Base-by-base conservation (phyloP, 2,329 filamentous ascomycete genomes). In the Trichoderma atroviride region DNA sequence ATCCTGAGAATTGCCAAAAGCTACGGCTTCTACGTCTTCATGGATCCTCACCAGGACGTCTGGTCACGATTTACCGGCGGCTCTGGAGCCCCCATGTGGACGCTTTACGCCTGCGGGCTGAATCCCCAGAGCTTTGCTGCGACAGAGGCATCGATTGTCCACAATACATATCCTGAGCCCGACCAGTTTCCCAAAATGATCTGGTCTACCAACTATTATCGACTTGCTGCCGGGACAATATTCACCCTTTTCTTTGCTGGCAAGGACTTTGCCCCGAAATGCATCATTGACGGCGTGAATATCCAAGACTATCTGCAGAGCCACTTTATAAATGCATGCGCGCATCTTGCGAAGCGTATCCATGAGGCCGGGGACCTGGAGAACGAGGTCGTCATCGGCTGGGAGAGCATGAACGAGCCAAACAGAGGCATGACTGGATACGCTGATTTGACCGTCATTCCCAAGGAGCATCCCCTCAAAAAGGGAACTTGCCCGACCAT, bases 11-110 rank as follows among this genome's bases (percentile, higher is more conserved):
- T 94, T 72, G 94, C 94, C 47, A 97, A 94, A 78, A 86, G 89
- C 47, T 98, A 97, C 83, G 93, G 92, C 33, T 97, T 99, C 79
- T 97, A 96, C 76, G 86, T 99, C 61, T 98, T 97, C 78, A 97
- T 99, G 93, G 96, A 99, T 75, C 95, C 96, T 24, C 96, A 99
- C 79, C 96, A 99, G 84, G 96, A 99, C 83, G 95, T 98, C 75
- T 99, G 96, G 96, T 97, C 95, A 40, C 88, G 96, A 67, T 96
- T 96, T 77, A 94, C 92, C 6, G 96, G 96, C 56, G 96, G 96
- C 58, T 98, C 95, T 31, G 96, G 96, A 37, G 96, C 96, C 5
- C 96, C 96, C 0, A 91, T 98, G 88, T 99, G 96, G 96, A 99
- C 96, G 24, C 81, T 99, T 2, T 97, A 98, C 79, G 96, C 96